Conservation (phyloP, 192 early-diverging fungal genomes). For the Gonapodya sp. region DNA sequence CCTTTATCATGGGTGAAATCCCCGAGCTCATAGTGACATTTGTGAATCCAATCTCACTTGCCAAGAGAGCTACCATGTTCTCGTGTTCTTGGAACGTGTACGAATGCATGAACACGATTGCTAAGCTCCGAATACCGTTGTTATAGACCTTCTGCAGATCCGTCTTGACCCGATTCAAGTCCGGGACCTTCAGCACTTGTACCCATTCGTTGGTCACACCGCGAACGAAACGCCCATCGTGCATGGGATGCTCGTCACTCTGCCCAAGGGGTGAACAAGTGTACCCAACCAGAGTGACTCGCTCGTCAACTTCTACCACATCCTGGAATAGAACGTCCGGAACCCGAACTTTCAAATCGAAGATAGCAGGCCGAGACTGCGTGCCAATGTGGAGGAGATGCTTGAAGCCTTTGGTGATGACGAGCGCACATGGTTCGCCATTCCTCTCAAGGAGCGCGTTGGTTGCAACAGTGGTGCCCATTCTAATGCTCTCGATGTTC, state of each 20-base stretch:
- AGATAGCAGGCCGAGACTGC: conserved; percentile 88
- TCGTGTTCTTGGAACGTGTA: conserved; percentile 87
- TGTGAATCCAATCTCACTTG: conserved; percentile 65
- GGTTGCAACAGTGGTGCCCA: conserved; percentile 97
- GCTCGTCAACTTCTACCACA: conserved; percentile 71
- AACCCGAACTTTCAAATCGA: conserved; percentile 75
- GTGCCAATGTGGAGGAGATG: conserved; percentile 75
- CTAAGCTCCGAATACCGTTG: conserved; percentile 71
- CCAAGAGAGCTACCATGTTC: conserved; percentile 48
- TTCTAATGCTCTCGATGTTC: conserved; percentile 60
- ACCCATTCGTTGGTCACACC: conserved; percentile 86
- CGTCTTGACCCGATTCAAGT: conserved; percentile 42
- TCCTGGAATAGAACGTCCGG: conserved; percentile 77
- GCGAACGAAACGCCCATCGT: conserved; percentile 37
- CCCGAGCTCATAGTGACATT: conserved; percentile 80
- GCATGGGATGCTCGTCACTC: conserved; percentile 24
- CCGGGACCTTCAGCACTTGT: conserved; percentile 50
- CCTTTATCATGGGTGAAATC: conserved; percentile 80
- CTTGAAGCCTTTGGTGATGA: conserved; percentile 89
- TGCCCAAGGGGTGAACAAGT: conserved; percentile 34
- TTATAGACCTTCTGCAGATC: conserved; percentile 52
- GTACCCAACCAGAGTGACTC: conserved; percentile 71
- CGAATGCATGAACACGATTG: conserved; percentile 91
- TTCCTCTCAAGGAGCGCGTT: conserved; percentile 80
- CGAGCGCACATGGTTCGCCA: conserved; percentile 80